A percentile compares a stretch with the other conserved stretches of the same genome.
Conservation (phyloP, 306 rosid species). For the Prunus salicina region DNA sequence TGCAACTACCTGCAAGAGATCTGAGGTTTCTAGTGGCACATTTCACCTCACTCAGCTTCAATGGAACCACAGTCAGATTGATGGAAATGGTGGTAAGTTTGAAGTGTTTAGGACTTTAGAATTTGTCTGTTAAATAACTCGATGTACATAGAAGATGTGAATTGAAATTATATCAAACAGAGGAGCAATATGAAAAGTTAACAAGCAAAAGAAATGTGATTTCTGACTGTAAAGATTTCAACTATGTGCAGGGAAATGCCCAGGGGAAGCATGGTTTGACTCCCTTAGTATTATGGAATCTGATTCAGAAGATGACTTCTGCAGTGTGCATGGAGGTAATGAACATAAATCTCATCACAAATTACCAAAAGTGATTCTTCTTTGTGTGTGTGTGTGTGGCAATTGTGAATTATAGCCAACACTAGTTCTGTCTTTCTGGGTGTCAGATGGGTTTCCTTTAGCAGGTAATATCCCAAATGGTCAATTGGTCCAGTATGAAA, state of each 20-base stretch:
- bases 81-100: slow-evolving; percentile 45
- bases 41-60: slow-evolving; percentile 71
- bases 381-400: background rate
- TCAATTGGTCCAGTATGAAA: slow-evolving; percentile 72
- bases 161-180: no score
- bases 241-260: slow-evolving; percentile 45
- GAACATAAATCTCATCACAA: slow-evolving; percentile 14
- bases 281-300: slow-evolving; percentile 72
- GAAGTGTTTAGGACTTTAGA: background rate
- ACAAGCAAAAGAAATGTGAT: background rate
- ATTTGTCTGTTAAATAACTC: background rate
- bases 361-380: background rate
- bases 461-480: slow-evolving; percentile 42
- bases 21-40: slow-evolving; percentile 67
- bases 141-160: no score
- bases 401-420: slow-evolving; percentile 1
- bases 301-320: slow-evolving; percentile 86
- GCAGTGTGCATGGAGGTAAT: slow-evolving; percentile 87
- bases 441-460: slow-evolving; percentile 66
- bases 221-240: background rate
- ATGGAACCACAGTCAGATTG: slow-evolving; percentile 70
- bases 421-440: slow-evolving; percentile 14
- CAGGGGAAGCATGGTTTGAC: slow-evolving; percentile 90
- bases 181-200: background rate
- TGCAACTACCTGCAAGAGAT: slow-evolving; percentile 46